Base-by-base conservation (phyloP, 2,329 filamentous ascomycete genomes). In the Trematosphaeria pertusa region DNA sequence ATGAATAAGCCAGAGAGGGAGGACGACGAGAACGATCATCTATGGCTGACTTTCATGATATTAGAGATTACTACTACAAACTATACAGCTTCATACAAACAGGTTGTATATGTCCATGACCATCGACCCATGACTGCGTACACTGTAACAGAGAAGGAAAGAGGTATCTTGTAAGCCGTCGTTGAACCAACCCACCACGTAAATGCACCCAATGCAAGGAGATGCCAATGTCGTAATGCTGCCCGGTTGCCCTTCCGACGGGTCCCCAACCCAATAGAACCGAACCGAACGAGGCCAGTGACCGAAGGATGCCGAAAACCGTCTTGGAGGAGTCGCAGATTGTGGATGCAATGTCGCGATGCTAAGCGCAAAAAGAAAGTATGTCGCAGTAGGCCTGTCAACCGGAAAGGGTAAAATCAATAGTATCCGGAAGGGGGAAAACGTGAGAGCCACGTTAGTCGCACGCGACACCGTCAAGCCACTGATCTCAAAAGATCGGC, bases 401-500 rank as follows among this genome's bases (percentile, higher is more conserved):
- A 34, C 44, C 49, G 43, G 35, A 52, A 58, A 54, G 43, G 40
- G 48, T 21, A 57, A 50, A 38, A 35, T 49, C 38, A 22, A 54
- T 48, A 58, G 53, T 33, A 46, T 46, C 50, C 44, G 31, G 38
- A 46, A 46, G 31, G 34, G 36, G 31, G 19, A 61, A 52, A 61
- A 66, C 59, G 62, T 65, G 62, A 46, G 31, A 59, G 62, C 66
- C 63, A 68, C 65, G 63, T 66, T 67, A 54, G 38, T 15, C 30
- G 50, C 61, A 62, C 58, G 61, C 64, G 62, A 67, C 54, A 54
- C 38, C 39, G 41, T 57, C 50, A 65, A 64, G 67, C 65, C 67
- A 69, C 64, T 62, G 61, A 69, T 65, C 61, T 64, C 51, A 63
- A 36, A 40, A 48, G 63, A 65, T 70, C 64, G 62, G 37, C 60